phyloP scores from a whole-genome alignment of 257 asterid genomes.

The Oldenlandia corymbosa region DNA sequence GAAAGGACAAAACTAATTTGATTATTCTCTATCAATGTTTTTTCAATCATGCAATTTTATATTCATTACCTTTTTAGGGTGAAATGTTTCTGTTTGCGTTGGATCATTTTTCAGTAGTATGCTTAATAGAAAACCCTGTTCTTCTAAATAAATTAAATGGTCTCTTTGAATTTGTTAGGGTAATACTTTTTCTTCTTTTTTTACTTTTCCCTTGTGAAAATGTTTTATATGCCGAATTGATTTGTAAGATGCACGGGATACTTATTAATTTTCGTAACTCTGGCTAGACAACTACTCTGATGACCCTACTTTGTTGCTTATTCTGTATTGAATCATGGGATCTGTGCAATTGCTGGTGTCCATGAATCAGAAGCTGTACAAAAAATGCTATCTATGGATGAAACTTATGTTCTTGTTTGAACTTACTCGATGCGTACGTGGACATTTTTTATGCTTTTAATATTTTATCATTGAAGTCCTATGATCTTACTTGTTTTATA shows the following conservation, averaged over 20 bases:
- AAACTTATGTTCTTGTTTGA: no score
- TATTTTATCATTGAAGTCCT: neutral
- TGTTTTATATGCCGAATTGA: neutral
- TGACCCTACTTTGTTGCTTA: neutral
- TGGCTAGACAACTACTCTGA: neutral
- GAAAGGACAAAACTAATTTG: neutral
- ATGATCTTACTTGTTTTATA: slow-evolving; percentile 11
- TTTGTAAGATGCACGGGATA: neutral
- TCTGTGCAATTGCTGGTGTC: neutral
- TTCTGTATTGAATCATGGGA: neutral
- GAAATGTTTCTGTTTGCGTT: neutral
- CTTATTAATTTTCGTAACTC: neutral
- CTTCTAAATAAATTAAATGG: no score
- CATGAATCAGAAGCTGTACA: neutral
- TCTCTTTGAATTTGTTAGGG: neutral
- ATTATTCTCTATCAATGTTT: neutral
- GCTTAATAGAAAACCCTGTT: no score
- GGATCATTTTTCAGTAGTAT: no score
- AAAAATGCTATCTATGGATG: no score
- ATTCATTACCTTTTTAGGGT: neutral
- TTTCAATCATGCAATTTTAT: neutral
- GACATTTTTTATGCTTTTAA: no score
- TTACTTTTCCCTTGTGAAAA: neutral
- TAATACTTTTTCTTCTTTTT: neutral
- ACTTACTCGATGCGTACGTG: no score